Percentiles rank a stretch among this genome's conserved stretches.
These are phyloP conservation scores for Zygosaccharomyces kombuchaensis DNA, from an alignment of 805 yeast species.

Conservation along the genomic window DNA sequence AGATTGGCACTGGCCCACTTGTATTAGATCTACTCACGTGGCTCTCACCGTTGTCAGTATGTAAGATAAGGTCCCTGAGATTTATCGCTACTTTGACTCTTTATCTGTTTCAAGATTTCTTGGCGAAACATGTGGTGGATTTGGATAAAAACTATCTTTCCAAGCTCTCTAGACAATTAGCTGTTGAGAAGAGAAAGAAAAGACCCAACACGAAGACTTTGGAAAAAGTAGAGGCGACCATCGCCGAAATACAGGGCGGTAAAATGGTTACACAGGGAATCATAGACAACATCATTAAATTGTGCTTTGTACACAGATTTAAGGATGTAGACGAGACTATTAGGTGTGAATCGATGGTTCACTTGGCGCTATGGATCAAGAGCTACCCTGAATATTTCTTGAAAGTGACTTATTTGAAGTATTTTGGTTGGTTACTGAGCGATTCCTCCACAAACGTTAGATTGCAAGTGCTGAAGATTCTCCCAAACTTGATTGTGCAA, in stretches of 20 bases:
- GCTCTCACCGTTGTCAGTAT: conserved; percentile 68
- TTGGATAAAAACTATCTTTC: conserved; percentile 36
- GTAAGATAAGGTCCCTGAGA: conserved; percentile 67
- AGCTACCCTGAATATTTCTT: conserved; percentile 65
- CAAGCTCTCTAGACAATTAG: conserved; percentile 38
- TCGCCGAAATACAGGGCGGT: conserved; percentile 43
- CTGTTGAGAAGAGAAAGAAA: conserved; percentile 37
- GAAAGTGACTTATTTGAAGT: conserved; percentile 64
- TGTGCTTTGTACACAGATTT: conserved; percentile 70
- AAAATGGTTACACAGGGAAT: conserved; percentile 51
- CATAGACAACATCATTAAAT: conserved; percentile 59
- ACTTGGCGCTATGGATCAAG: conserved; percentile 70
- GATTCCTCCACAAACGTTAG: conserved; percentile 62
- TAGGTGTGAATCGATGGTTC: conserved; percentile 61
- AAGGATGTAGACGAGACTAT: conserved; percentile 73
- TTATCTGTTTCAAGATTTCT: conserved; percentile 53
- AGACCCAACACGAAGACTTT: conserved; percentile 41
- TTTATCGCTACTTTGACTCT: conserved; percentile 58
- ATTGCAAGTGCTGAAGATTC: conserved; percentile 54
- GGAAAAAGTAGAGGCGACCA: conserved; percentile 42
- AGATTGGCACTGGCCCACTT: conserved; percentile 21
- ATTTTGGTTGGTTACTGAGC: conserved; percentile 81
- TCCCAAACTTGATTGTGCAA: conserved; percentile 46
- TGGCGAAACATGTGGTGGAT: conserved; percentile 48
- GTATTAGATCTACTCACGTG: conserved; percentile 59